Base-by-base conservation (phyloP, 257 asterid genomes). In the Petunia axillaris region DNA sequence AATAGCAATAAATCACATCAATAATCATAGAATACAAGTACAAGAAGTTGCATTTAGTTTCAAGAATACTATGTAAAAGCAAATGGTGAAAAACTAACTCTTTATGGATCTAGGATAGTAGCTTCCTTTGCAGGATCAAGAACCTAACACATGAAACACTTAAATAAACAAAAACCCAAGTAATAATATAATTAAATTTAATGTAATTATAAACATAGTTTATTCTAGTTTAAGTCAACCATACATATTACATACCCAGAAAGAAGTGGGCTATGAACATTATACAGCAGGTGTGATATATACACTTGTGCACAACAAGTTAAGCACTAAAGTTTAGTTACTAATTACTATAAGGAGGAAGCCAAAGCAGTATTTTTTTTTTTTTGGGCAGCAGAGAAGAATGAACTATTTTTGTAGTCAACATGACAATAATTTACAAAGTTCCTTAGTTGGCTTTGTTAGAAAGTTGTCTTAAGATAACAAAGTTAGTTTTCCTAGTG, bases 111-210 rank as follows among this genome's bases (percentile, higher is more conserved):
- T 38, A 37, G 1, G 41, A 38, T 36, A 67, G 7, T 38, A 4
- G 46, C 38, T 14, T 36, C 10, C 39, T 53, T 59, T 9, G 58
- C 5, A 57, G 6, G 50, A 81, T 81, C 81, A 78, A 64, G 70
- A 84, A 79, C 53, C 80, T 73, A 73, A 25, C 65, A 68, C 65
- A 79, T 13, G 59, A 60, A 74, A 7, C 40, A 73, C 38, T 48
- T 14, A 63, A 44, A 40, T 60, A 46, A 77, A 48, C 71, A 36
- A 36, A 7, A 65, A 13, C 83, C 43, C 62, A 55, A 36, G 25
- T 25, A 25, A 39, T n/a, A 46, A 64, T n/a, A 8, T 8, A 11
- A 35, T 9, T 14, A 36, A 50, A 41, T 1, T 52, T 43, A 63
- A 62, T 55, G 15, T 14, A 14, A 55, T 54, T 40, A 25, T 63